Conservation (phyloP, 2,329 filamentous ascomycete genomes). For the Bisporella sp. region DNA sequence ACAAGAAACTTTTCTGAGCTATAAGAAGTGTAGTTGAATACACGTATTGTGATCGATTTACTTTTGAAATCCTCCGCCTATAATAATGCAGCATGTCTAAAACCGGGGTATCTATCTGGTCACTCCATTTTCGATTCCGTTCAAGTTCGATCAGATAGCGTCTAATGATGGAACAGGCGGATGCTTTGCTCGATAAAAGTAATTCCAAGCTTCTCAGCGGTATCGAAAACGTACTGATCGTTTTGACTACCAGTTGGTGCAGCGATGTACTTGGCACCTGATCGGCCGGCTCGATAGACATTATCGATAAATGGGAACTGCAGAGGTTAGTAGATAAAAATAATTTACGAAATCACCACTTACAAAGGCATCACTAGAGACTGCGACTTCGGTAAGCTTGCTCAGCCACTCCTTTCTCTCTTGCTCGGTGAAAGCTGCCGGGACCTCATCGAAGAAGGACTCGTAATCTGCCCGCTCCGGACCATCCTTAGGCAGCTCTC, state of each 20-base stretch:
- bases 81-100: background rate
- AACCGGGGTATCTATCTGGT: constrained; percentile 15
- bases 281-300: constrained; percentile 82
- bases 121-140: constrained; percentile 13
- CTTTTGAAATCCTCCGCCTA: too few species aligned
- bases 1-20: too few species aligned
- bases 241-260: constrained; percentile 89
- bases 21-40: too few species aligned
- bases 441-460: constrained; percentile 83
- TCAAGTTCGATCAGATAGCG: constrained; percentile 1
- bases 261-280: constrained; percentile 92
- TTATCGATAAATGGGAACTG: constrained; percentile 99
- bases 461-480: constrained; percentile 84
- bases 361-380: constrained; percentile 94
- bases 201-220: constrained; percentile 85
- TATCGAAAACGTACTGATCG: constrained; percentile 74
- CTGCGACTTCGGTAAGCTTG: constrained; percentile 74
- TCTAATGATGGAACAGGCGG: constrained; percentile 88
- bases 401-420: constrained; percentile 82
- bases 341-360: constrained; percentile 32
- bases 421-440: constrained; percentile 70
- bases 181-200: constrained; percentile 90
- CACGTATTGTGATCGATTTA: too few species aligned
- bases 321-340: constrained; percentile 4
- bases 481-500: constrained; percentile 76